phyloP scores from a whole-genome alignment of 1,139 yeast species.

The Saccharomycopsis hybrid region DNA sequence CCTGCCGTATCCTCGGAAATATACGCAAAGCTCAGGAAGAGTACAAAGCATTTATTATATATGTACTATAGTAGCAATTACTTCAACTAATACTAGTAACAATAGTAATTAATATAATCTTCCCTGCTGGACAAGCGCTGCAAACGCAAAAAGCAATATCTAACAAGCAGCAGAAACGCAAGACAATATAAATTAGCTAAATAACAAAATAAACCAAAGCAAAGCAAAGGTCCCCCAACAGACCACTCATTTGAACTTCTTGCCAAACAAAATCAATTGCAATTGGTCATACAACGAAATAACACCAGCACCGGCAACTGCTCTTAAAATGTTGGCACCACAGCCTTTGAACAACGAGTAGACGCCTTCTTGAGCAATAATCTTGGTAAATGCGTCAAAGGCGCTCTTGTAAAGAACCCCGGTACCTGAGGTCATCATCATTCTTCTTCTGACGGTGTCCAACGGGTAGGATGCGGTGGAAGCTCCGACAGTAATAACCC shows the following conservation, averaged over 20 bases:
- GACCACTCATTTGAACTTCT: slow-evolving; percentile 58
- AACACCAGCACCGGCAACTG: slow-evolving; percentile 87
- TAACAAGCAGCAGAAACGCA: too few species aligned
- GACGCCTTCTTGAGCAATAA: slow-evolving; percentile 69
- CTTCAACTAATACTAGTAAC: too few species aligned
- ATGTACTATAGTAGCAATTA: too few species aligned
- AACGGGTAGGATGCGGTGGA: slow-evolving; percentile 77
- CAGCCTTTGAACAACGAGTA: slow-evolving; percentile 75
- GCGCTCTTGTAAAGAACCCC: slow-evolving; percentile 73
- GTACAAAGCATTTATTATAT: too few species aligned
- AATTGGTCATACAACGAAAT: slow-evolving; percentile 74
- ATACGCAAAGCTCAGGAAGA: too few species aligned
- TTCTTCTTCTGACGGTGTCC: slow-evolving; percentile 80
- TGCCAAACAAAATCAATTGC: slow-evolving; percentile 67
- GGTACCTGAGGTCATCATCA: slow-evolving; percentile 84
- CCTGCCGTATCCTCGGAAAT: too few species aligned
- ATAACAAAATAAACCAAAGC: too few species aligned
- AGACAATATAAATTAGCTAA: too few species aligned
- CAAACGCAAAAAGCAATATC: too few species aligned
- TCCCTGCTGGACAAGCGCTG: too few species aligned
- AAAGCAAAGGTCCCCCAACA: too few species aligned
- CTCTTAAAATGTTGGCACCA: slow-evolving; percentile 83
- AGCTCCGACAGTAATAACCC: slow-evolving; percentile 76
- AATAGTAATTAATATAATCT: too few species aligned
- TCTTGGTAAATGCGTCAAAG: slow-evolving; percentile 64